phyloP scores from a whole-genome alignment of 306 rosid genomes.

The Astragalus glycyphyllos region DNA sequence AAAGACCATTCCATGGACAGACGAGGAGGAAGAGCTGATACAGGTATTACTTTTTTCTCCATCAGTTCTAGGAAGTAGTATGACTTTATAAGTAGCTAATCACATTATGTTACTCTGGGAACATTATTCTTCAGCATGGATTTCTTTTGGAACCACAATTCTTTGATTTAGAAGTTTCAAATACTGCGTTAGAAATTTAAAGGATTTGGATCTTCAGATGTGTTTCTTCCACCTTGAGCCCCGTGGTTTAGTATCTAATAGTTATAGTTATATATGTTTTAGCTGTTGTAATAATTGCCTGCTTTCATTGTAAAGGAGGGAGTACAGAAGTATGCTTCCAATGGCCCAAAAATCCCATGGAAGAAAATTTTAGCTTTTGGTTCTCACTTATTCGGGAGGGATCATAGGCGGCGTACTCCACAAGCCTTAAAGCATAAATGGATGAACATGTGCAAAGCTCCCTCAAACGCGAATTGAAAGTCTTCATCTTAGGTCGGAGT shows the following conservation, averaged over 20 bases:
- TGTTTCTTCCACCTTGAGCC: slow-evolving; percentile 30
- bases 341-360: slow-evolving; percentile 56
- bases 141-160: slow-evolving; percentile 22
- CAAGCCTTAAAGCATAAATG: slow-evolving; percentile 70
- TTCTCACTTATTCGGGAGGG: slow-evolving; percentile 49
- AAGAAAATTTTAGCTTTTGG: slow-evolving; percentile 65
- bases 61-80: slow-evolving; percentile 24
- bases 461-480: slow-evolving; percentile 37
- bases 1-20: slow-evolving; percentile 57
- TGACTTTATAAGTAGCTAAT: slow-evolving; percentile 12
- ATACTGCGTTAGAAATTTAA: slow-evolving; percentile 22
- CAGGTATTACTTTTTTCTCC: slow-evolving; percentile 47
- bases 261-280: background rate
- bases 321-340: slow-evolving; percentile 46
- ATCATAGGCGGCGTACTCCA: slow-evolving; percentile 49
- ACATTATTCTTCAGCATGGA: background rate
- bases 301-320: slow-evolving; percentile 60
- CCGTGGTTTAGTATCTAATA: background rate
- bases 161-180: slow-evolving; percentile 8
- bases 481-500: background rate
- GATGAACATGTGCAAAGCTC: slow-evolving; percentile 61
- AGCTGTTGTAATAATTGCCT: slow-evolving; percentile 20
- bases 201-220: slow-evolving; percentile 11
- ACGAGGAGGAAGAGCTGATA: slow-evolving; percentile 65
- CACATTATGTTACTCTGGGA: slow-evolving; percentile 16